phyloP scores from a whole-genome alignment of 2,329 filamentous ascomycete genomes.

The Aureobasidium namibiae region DNA sequence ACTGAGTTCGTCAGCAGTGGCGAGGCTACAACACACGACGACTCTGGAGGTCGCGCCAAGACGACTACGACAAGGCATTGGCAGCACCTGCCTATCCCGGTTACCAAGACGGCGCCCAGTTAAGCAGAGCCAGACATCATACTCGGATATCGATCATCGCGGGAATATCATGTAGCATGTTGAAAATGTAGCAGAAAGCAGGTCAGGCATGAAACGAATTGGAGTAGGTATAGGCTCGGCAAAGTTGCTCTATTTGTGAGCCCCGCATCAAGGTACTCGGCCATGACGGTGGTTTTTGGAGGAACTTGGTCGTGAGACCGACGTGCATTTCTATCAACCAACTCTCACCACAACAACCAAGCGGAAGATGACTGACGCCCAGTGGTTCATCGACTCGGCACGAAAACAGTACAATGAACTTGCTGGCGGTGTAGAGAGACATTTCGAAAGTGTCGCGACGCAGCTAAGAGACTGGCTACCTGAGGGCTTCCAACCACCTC shows the following conservation, averaged over 20 bases:
- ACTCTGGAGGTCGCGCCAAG: not conserved
- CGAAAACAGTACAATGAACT: constrained; percentile 43
- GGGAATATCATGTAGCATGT: not conserved
- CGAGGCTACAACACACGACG: constrained; percentile 1
- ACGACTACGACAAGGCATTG: not conserved
- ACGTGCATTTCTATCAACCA: not conserved
- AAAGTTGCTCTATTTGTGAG: not conserved
- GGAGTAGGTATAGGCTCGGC: constrained; percentile 2
- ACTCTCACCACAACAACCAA: not conserved
- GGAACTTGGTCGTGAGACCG: not conserved
- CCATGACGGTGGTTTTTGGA: constrained; percentile 9
- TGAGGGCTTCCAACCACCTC: constrained; percentile 23
- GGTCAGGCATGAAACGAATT: not conserved
- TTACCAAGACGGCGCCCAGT: too few species aligned
- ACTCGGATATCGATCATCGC: not conserved
- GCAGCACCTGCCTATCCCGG: too few species aligned
- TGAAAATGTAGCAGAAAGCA: not conserved
- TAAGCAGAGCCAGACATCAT: too few species aligned
- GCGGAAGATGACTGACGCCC: constrained; percentile 27
- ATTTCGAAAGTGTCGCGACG: constrained; percentile 68
- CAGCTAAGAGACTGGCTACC: constrained; percentile 61
- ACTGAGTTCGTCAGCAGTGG: constrained; percentile 8
- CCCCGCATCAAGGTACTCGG: constrained; percentile 9
- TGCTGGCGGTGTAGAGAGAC: constrained; percentile 70
- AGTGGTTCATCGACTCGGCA: constrained; percentile 26